Percentiles rank a stretch among this genome's conserved stretches.
These are phyloP conservation scores for Lentinula guzmanii DNA, from an alignment of 768 basidiomycete genomes.

Conservation along the genomic window DNA sequence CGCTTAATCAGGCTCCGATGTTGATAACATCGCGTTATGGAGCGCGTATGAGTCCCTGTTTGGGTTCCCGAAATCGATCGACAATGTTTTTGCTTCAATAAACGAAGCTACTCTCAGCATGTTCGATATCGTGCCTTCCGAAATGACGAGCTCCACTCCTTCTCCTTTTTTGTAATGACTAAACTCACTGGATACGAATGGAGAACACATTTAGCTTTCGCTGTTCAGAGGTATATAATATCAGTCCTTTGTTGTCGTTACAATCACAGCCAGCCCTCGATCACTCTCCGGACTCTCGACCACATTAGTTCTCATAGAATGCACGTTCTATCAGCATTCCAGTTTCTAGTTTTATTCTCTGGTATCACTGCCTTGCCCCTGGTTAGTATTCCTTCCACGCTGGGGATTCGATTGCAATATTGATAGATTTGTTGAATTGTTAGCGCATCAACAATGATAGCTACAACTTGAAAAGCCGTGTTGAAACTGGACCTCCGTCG, in stretches of 20 bases:
- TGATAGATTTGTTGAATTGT: background rate
- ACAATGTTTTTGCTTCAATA: background rate
- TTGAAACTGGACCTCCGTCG: background rate
- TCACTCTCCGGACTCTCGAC: background rate
- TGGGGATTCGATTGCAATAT: background rate
- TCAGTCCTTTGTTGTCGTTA: background rate
- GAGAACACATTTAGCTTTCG: too few relatives aligned
- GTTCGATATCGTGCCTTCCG: background rate
- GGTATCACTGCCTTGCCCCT: background rate
- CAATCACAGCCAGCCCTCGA: background rate
- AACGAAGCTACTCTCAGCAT: background rate
- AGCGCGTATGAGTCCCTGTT: background rate
- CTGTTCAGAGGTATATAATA: too few relatives aligned
- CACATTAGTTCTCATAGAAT: background rate
- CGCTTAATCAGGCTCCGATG: background rate
- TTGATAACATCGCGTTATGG: background rate
- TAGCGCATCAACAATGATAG: background rate
- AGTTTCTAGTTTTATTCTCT: background rate
- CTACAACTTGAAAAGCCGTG: background rate
- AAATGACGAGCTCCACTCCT: background rate
- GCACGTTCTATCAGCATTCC: background rate
- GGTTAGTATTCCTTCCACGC: background rate
- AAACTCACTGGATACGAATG: too few relatives aligned
- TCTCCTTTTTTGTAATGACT: background rate
- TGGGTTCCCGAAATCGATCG: background rate